These are phyloP conservation scores for Epichloe hybrida DNA, from an alignment of 2,329 filamentous ascomycete genomes.

Conservation along the genomic window DNA sequence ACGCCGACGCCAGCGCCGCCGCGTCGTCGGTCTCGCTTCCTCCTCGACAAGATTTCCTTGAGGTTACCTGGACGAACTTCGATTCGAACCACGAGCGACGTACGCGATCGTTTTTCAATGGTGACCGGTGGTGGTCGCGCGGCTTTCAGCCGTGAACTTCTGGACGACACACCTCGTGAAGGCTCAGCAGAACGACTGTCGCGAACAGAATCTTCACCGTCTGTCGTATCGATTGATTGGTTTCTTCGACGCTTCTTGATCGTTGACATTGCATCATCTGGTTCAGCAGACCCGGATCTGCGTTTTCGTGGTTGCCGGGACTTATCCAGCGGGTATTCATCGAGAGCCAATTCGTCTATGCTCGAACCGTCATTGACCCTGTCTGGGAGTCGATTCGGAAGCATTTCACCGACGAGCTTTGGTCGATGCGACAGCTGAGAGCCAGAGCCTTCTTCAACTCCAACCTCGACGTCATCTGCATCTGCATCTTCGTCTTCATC, in stretches of 20 bases:
- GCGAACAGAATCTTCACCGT: constrained; percentile 22
- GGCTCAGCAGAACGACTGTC: constrained; percentile 14
- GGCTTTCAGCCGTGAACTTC: constrained; percentile 44
- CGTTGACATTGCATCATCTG: constrained; percentile 38
- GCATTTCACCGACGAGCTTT: constrained; percentile 27
- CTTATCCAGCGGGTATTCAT: constrained; percentile 62
- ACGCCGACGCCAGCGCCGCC: constrained; percentile 8
- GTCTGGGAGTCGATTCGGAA: constrained; percentile 26
- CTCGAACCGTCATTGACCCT: constrained; percentile 42
- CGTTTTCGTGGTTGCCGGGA: constrained; percentile 70
- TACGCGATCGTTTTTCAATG: constrained; percentile 24
- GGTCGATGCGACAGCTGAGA: constrained; percentile 16
- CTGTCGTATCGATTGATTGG: constrained; percentile 28
- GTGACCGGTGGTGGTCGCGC: constrained; percentile 27
- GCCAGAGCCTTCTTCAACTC: constrained; percentile 12
- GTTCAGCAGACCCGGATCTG: constrained; percentile 61
- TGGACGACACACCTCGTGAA: constrained; percentile 24
- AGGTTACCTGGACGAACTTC: constrained; percentile 23
- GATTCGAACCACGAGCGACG: constrained; percentile 22
- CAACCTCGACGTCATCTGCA: constrained; percentile 13
- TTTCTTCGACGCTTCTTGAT: constrained; percentile 42
- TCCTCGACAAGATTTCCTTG: constrained; percentile 23
- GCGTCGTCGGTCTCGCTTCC: constrained; percentile 19
- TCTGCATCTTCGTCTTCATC: too few species aligned
- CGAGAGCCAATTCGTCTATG: constrained; percentile 58